A percentile compares a stretch with the other conserved stretches of the same genome.
Conservation (phyloP, 495 filamentous ascomycete genomes). For the Cenococcum geophilum region DNA sequence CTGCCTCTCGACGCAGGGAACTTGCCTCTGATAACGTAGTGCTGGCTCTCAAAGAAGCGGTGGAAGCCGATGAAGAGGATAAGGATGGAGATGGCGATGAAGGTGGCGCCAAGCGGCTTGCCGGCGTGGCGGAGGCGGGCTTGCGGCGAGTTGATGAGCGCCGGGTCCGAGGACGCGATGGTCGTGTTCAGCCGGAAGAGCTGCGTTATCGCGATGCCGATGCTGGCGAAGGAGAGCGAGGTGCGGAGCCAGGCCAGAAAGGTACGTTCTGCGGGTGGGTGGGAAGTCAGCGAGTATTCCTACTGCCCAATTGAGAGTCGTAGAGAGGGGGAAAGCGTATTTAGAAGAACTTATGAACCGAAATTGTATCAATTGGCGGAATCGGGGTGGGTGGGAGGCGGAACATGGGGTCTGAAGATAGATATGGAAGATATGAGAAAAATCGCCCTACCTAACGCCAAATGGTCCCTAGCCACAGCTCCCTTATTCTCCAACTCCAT, state of each 20-base stretch:
- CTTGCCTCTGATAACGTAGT: slow-evolving; percentile 89
- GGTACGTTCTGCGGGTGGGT: slow-evolving; percentile 64
- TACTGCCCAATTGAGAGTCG: no score
- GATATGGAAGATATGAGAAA: slow-evolving; percentile 1
- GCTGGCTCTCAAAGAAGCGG: slow-evolving; percentile 61
- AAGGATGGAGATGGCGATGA: slow-evolving; percentile 79
- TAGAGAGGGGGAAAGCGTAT: not conserved
- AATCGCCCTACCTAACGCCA: slow-evolving; percentile 69
- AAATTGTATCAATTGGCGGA: no score
- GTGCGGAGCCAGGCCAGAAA: slow-evolving; percentile 97
- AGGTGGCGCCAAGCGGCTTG: slow-evolving; percentile 89
- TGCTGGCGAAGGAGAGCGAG: slow-evolving; percentile 90
- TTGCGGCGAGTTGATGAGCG: slow-evolving; percentile 12
- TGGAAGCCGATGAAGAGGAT: slow-evolving; percentile 78
- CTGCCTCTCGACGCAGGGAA: slow-evolving; percentile 90
- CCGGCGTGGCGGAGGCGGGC: slow-evolving; percentile 62
- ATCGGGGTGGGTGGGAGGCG: no score
- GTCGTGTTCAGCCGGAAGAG: slow-evolving; percentile 87
- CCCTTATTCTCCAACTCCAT: slow-evolving; percentile 96
- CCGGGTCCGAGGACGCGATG: slow-evolving; percentile 37
- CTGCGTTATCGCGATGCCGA: slow-evolving; percentile 94
- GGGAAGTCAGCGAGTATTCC: slow-evolving; percentile 18
- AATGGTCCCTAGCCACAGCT: slow-evolving; percentile 87
- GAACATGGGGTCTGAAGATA: no score
- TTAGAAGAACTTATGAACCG: no score